Conservation (phyloP, 768 basidiomycete species). For the Calocera viscosa region DNA sequence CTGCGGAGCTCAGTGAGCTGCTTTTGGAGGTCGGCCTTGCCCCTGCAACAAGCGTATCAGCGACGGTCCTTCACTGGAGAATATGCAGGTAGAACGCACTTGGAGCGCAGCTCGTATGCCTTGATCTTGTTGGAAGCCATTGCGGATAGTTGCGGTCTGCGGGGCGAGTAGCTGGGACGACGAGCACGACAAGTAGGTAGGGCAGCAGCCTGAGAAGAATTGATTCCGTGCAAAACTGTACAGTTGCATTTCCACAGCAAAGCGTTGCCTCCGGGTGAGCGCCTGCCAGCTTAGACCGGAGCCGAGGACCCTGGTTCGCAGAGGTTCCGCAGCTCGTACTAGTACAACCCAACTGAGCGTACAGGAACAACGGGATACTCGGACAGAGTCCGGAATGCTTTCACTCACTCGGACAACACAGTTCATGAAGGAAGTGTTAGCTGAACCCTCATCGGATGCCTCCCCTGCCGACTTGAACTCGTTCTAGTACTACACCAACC, state of each 20-base stretch:
- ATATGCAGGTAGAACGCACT: constrained; percentile 40
- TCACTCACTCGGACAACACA: too few species aligned
- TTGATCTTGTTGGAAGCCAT: constrained; percentile 87
- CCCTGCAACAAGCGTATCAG: constrained; percentile 37
- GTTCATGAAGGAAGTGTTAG: too few species aligned
- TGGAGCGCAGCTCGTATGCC: constrained; percentile 91
- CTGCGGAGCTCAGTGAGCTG: constrained; percentile 88
- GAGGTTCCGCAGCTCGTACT: too few species aligned
- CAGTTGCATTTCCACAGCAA: not conserved
- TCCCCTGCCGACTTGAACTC: too few species aligned
- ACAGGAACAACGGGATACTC: too few species aligned
- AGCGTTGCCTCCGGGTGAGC: not conserved
- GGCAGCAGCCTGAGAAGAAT: not conserved
- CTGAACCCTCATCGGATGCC: too few species aligned
- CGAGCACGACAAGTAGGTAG: not conserved
- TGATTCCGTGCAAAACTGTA: constrained; percentile 7
- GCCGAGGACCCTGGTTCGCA: too few species aligned
- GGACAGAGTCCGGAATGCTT: too few species aligned
- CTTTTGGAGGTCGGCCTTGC: constrained; percentile 91
- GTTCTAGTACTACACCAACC: too few species aligned
- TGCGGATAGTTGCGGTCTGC: not conserved
- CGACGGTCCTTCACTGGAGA: not conserved
- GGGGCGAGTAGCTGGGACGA: not conserved
- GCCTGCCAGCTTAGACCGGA: too few species aligned
- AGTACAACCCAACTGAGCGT: too few species aligned